Percentiles rank a stretch among this genome's conserved stretches.
Conservation (phyloP, 2,329 filamentous ascomycete genomes). For the Tolypocladium cylindrosporum region DNA sequence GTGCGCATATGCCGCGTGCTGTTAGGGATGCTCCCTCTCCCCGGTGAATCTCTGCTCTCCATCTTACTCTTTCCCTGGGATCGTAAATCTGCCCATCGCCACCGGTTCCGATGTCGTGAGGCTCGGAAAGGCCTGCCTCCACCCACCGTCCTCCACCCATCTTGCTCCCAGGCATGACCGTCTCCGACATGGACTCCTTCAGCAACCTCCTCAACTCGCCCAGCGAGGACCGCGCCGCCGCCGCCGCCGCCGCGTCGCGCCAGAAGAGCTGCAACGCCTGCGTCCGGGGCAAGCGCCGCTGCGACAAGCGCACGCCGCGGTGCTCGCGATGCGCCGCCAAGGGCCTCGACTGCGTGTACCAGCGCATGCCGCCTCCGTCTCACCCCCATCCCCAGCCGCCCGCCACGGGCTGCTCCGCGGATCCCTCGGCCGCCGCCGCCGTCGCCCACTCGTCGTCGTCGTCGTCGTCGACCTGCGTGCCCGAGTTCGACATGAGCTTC, state of each 20-base stretch:
- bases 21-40: not conserved
- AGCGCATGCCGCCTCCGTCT: slow-evolving; percentile 18
- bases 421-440: slow-evolving; percentile 10
- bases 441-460: not conserved
- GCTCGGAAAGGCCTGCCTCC: not conserved
- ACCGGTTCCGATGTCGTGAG: not conserved
- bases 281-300: slow-evolving; percentile 35
- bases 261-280: slow-evolving; percentile 41
- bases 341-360: slow-evolving; percentile 31
- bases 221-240: slow-evolving; percentile 2
- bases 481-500: slow-evolving; percentile 27
- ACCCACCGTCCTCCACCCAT: not conserved
- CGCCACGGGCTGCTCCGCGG: not conserved
- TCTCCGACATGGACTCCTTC: not conserved
- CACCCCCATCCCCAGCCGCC: not conserved
- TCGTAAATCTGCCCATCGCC: not conserved
- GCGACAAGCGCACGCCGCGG: slow-evolving; percentile 32
- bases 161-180: not conserved
- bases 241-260: slow-evolving; percentile 28
- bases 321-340: slow-evolving; percentile 33
- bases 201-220: not conserved
- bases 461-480: slow-evolving; percentile 10
- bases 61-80: not conserved
- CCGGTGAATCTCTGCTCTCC: not conserved
- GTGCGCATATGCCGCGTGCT: not conserved